Conservation (phyloP, 345 rosid species). For the Hibiscus trionum region DNA sequence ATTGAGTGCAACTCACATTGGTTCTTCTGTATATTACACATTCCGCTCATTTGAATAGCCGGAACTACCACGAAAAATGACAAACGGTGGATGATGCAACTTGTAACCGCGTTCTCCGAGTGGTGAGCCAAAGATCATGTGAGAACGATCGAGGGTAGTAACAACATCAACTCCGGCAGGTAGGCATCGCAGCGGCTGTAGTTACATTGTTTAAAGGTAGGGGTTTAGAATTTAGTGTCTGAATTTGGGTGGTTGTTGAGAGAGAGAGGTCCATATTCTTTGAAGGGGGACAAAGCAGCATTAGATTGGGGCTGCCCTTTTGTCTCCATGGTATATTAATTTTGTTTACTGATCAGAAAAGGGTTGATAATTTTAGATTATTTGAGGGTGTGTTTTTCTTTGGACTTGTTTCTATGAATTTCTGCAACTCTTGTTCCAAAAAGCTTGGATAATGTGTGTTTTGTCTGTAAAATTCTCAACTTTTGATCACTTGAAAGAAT, state of each 20-base stretch:
- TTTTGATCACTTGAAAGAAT: too few relatives aligned
- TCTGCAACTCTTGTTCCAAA: not conserved
- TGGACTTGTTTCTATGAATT: not conserved
- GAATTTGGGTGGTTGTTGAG: conserved; percentile 25
- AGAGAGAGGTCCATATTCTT: conserved; percentile 56
- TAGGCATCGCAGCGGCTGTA: conserved; percentile 12
- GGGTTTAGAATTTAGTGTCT: conserved; percentile 27
- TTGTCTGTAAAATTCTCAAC: too few relatives aligned
- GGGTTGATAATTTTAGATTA: not conserved
- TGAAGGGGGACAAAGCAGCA: conserved; percentile 39
- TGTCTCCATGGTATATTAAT: not conserved
- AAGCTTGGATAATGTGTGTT: not conserved
- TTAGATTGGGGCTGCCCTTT: conserved; percentile 15
- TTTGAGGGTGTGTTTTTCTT: not conserved
- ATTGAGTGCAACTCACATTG: conserved; percentile 15
- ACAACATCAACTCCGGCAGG: conserved; percentile 1
- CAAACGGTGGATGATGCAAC: not conserved
- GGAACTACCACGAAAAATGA: conserved; percentile 4
- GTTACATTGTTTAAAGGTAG: conserved; percentile 23
- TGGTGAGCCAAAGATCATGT: not conserved
- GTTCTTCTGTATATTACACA: conserved; percentile 22
- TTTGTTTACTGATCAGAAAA: not conserved
- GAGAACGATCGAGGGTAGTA: conserved; percentile 15
- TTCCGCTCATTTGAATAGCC: conserved; percentile 10
- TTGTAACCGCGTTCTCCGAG: not conserved